These are phyloP conservation scores for Huntiella omanensis DNA, from an alignment of 2,329 filamentous ascomycete genomes.

Conservation along the genomic window DNA sequence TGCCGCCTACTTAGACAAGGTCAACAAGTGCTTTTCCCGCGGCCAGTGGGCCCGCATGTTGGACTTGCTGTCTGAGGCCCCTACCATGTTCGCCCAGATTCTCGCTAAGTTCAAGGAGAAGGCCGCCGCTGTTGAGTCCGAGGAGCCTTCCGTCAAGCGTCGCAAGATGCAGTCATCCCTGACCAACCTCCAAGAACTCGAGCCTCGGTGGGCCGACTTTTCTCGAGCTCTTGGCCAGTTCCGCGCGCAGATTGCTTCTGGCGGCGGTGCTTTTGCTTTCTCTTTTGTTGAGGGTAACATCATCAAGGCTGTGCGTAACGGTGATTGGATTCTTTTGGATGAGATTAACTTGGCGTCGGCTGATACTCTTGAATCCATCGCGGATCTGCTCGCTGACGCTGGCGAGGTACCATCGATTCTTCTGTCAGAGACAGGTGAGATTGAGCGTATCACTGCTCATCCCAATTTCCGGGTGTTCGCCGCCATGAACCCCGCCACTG, in stretches of 20 bases:
- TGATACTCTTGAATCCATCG: slow-evolving; percentile 85
- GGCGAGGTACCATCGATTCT: slow-evolving; percentile 62
- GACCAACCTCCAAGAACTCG: slow-evolving; percentile 37
- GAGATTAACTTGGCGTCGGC: slow-evolving; percentile 94
- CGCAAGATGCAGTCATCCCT: slow-evolving; percentile 38
- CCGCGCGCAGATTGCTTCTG: slow-evolving; percentile 45
- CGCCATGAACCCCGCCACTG: slow-evolving; percentile 97
- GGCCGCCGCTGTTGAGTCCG: slow-evolving; percentile 15
- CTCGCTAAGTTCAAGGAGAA: slow-evolving; percentile 33
- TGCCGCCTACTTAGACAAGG: slow-evolving; percentile 62
- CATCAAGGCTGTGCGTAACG: slow-evolving; percentile 85
- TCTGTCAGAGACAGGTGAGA: slow-evolving; percentile 81
- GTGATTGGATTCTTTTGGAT: slow-evolving; percentile 91
- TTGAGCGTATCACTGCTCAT: slow-evolving; percentile 76
- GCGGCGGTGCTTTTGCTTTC: slow-evolving; percentile 63
- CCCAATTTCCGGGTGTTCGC: slow-evolving; percentile 90
- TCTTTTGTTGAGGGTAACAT: slow-evolving; percentile 93
- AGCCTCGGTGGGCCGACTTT: slow-evolving; percentile 64
- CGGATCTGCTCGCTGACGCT: slow-evolving; percentile 63
- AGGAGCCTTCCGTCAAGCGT: slow-evolving; percentile 43
- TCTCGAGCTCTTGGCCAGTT: slow-evolving; percentile 56
- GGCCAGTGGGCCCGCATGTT: slow-evolving; percentile 76
- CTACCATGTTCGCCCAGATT: slow-evolving; percentile 67
- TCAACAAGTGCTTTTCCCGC: slow-evolving; percentile 61
- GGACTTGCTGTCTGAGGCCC: slow-evolving; percentile 72